Conservation (phyloP, 352 stramenopile genomes). For the Pythium coloratum region DNA sequence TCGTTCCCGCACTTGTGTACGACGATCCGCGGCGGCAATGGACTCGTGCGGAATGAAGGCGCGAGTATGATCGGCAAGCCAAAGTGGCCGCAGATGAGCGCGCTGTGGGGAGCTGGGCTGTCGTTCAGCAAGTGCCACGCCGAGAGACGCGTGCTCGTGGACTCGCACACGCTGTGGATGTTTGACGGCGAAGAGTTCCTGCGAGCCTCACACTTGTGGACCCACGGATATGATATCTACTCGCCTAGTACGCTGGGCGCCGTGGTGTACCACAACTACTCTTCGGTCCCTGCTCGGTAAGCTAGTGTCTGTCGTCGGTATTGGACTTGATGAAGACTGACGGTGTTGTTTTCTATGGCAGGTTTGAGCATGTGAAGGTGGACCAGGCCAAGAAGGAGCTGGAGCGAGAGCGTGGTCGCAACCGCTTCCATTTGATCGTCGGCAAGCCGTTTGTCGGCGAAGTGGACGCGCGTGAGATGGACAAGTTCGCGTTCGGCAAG, state of each 20-base stretch:
- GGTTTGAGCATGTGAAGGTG: conserved; percentile 40
- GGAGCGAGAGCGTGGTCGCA: conserved; percentile 21
- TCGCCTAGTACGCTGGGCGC: conserved; percentile 35
- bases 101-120: conserved; percentile 74
- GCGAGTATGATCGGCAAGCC: conserved; percentile 77
- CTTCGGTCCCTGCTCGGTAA: conserved; percentile 35
- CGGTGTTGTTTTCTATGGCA: neutral
- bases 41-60: conserved; percentile 66
- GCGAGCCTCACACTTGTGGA: conserved; percentile 38
- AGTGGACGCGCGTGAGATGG: conserved; percentile 38
- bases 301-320: neutral
- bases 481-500: conserved; percentile 36
- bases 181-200: conserved; percentile 48
- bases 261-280: conserved; percentile 54
- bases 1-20: conserved; percentile 78
- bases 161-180: conserved; percentile 74
- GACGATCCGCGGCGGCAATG: conserved; percentile 65
- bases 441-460: conserved; percentile 33
- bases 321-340: too few relatives aligned
- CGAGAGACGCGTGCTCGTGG: conserved; percentile 66
- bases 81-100: conserved; percentile 72
- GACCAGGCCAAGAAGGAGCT: conserved; percentile 35
- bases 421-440: conserved; percentile 41
- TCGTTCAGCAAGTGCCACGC: conserved; percentile 86
- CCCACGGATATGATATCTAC: conserved; percentile 44